phyloP scores from a whole-genome alignment of 2,329 filamentous ascomycete species.

The Phaeosphaeriaceae sp. region DNA sequence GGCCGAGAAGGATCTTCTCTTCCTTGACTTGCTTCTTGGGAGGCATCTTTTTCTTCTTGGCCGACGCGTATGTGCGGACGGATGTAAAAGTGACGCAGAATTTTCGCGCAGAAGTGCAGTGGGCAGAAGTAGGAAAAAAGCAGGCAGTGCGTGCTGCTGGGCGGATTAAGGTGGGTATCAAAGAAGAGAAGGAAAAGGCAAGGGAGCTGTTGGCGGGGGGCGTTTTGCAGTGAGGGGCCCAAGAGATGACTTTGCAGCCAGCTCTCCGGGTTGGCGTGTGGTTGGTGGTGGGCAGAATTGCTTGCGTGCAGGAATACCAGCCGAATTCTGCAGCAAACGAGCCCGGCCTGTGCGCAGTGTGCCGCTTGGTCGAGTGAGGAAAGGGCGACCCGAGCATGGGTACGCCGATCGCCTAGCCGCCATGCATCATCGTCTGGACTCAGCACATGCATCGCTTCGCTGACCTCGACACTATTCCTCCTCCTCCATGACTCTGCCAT shows the following conservation, averaged over 20 bases:
- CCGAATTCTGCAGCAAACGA: constrained; percentile 21
- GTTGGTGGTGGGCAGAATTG: constrained; percentile 17
- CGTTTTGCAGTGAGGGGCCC: constrained; percentile 39
- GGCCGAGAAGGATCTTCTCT: constrained; percentile 95
- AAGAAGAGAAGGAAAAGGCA: constrained; percentile 57
- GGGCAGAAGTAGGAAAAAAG: constrained; percentile 45
- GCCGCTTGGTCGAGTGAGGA: constrained; percentile 14
- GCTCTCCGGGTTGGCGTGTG: constrained; percentile 28
- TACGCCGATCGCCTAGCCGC: constrained; percentile 7
- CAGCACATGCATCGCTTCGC: constrained; percentile 9
- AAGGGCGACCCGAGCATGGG: constrained; percentile 13
- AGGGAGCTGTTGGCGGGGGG: constrained; percentile 46
- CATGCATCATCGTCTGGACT: neutral
- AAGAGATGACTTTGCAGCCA: constrained; percentile 44
- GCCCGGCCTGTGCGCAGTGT: constrained; percentile 7
- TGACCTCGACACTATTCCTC: constrained; percentile 12
- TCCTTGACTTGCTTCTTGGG: constrained; percentile 92
- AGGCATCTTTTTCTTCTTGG: constrained; percentile 79
- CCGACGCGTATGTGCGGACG: constrained; percentile 65
- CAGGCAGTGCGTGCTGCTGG: constrained; percentile 58
- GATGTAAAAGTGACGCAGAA: constrained; percentile 47
- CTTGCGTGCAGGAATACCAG: constrained; percentile 7
- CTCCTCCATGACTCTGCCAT: constrained; percentile 1
- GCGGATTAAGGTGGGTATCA: constrained; percentile 60
- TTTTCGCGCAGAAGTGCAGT: constrained; percentile 38